Conservation (phyloP, 2,329 filamentous ascomycete genomes). For the Niveomyces coronatus region DNA sequence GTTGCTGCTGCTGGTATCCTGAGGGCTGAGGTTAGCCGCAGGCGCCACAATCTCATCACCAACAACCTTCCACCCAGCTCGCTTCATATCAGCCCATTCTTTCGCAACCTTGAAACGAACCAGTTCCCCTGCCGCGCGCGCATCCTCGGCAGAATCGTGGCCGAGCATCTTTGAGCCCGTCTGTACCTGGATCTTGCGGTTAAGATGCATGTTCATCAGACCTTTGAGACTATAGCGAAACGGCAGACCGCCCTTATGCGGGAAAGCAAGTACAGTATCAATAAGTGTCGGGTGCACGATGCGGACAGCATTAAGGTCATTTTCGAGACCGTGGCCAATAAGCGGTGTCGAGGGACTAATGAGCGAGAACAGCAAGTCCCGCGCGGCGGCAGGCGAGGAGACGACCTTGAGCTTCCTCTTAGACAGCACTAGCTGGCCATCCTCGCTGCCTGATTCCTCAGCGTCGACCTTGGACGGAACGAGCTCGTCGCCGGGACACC, state of each 20-base stretch:
- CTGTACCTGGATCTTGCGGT: constrained; percentile 69
- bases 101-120: constrained; percentile 61
- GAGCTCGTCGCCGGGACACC: constrained; percentile 21
- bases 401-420: constrained; percentile 57
- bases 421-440: constrained; percentile 18
- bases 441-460: constrained; percentile 15
- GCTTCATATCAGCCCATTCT: constrained; percentile 58
- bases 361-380: constrained; percentile 64
- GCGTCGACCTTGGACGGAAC: constrained; percentile 16
- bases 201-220: constrained; percentile 60
- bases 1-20: too few species aligned
- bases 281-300: constrained; percentile 77
- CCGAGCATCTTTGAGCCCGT: constrained; percentile 42
- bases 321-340: constrained; percentile 89
- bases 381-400: constrained; percentile 61
- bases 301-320: constrained; percentile 79
- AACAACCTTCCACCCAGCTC: constrained; percentile 55
- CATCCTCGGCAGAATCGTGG: constrained; percentile 90
- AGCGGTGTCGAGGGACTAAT: constrained; percentile 70
- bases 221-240: constrained; percentile 66
- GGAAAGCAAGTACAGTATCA: constrained; percentile 78
- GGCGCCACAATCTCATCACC: constrained; percentile 37
- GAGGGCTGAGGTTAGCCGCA: constrained; percentile 9
- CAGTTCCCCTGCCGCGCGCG: constrained; percentile 77
- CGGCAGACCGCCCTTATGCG: constrained; percentile 67